Evolutionary conservation across 2,329 filamentous ascomycete genomes (phyloP).

Genomic region (Sporothrix sp.): DNA sequence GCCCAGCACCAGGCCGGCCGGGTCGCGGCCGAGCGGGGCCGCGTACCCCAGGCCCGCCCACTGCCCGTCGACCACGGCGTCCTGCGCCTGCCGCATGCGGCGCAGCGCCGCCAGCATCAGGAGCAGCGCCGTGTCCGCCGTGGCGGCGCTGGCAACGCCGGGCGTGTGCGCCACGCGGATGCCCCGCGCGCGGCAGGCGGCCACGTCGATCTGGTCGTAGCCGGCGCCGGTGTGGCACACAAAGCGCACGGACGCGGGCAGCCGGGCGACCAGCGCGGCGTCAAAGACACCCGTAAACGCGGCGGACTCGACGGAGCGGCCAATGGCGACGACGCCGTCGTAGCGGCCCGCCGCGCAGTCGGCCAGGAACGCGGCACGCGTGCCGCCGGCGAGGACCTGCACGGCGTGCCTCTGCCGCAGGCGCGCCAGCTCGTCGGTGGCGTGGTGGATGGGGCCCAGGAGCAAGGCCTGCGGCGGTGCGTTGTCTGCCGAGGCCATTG

Average conservation of each 20-base stretch:
- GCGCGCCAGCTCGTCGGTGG: constrained; percentile 24
- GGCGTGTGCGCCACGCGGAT: constrained; percentile 60
- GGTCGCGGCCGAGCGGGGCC: constrained; percentile 48
- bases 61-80: neutral
- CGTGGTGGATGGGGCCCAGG: neutral
- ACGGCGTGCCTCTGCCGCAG: constrained; percentile 33
- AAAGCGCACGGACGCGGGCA: constrained; percentile 22
- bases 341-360: constrained; percentile 8
- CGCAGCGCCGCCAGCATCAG: constrained; percentile 60
- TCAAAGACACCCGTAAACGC: constrained; percentile 6
- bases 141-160: constrained; percentile 57
- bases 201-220: constrained; percentile 61
- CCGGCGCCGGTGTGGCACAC: constrained; percentile 29
- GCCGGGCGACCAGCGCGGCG: neutral
- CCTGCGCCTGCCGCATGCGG: constrained; percentile 42
- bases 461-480: neutral
- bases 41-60: constrained; percentile 41
- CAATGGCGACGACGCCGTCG: constrained; percentile 5
- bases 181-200: constrained; percentile 48
- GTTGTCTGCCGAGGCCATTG: constrained; percentile 11
- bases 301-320: constrained; percentile 1
- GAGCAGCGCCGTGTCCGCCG: constrained; percentile 62
- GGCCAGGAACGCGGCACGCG: constrained; percentile 2
- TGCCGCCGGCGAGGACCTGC: constrained; percentile 42
- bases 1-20: constrained; percentile 50